These are phyloP conservation scores for Picochlorum sp. DNA, from an alignment of 139 green algal genomes.

Conservation along the genomic window DNA sequence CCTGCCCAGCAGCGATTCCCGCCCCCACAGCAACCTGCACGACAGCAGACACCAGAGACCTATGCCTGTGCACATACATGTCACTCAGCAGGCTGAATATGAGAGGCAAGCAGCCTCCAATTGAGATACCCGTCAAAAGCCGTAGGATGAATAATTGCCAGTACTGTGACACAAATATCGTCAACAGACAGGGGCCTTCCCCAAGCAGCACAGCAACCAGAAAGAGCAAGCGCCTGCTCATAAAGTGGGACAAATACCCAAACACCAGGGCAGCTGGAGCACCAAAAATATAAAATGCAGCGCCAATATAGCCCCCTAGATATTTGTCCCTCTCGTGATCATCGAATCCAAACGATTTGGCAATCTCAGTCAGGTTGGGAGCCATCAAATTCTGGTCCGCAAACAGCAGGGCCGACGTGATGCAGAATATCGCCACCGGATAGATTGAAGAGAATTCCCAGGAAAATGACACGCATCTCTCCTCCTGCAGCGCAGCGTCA, in stretches of 20 bases:
- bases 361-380: slow-evolving; percentile 59
- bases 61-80: slow-evolving; percentile 44
- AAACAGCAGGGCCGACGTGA: slow-evolving; percentile 64
- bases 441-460: slow-evolving; percentile 16
- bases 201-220: slow-evolving; percentile 62
- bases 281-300: slow-evolving; percentile 73
- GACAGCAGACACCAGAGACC: slow-evolving; percentile 37
- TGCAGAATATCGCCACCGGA: slow-evolving; percentile 61
- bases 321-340: slow-evolving; percentile 54
- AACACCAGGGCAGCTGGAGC: slow-evolving; percentile 63
- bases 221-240: slow-evolving; percentile 56
- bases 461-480: too few relatives aligned
- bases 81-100: slow-evolving; percentile 72
- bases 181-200: slow-evolving; percentile 62
- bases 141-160: slow-evolving; percentile 77
- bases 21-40: slow-evolving; percentile 55
- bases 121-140: slow-evolving; percentile 66
- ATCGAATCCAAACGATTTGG: slow-evolving; percentile 48
- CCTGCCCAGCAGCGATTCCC: slow-evolving; percentile 64
- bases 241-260: slow-evolving; percentile 55
- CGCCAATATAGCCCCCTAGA: slow-evolving; percentile 65
- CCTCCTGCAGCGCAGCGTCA: too few relatives aligned
- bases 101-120: slow-evolving; percentile 71
- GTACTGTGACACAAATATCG: slow-evolving; percentile 58
- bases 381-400: slow-evolving; percentile 85